Evolutionary conservation across 345 rosid species (phyloP).

Genomic region (Eucalyptus erythrocorys): DNA sequence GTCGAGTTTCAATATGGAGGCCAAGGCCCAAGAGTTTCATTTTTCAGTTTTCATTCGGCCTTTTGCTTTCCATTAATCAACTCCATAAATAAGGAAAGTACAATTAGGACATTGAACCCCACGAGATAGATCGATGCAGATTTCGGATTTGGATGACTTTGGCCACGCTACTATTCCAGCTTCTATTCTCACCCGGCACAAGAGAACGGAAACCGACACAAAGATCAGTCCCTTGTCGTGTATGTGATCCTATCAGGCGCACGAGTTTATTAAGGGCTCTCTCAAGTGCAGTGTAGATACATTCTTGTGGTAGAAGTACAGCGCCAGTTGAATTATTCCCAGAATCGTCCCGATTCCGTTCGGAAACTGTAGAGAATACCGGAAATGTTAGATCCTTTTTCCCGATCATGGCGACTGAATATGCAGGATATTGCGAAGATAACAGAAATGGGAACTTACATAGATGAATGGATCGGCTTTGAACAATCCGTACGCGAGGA

Average conservation of each 20-base stretch:
- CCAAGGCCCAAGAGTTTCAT: neutral
- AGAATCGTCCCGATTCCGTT: conserved; percentile 41
- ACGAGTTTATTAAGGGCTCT: conserved; percentile 8
- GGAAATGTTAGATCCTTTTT: neutral
- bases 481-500: conserved; percentile 24
- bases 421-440: neutral
- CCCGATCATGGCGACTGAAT: neutral
- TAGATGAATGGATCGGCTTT: conserved; percentile 28
- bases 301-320: conserved; percentile 18
- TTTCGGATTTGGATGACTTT: neutral
- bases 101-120: neutral
- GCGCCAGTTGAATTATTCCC: conserved; percentile 19
- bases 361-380: conserved; percentile 11
- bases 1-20: neutral
- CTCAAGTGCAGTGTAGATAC: conserved; percentile 2
- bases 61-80: neutral
- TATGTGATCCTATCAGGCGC: neutral
- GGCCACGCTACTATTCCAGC: neutral
- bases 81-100: fast-evolving
- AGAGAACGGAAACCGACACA: neutral
- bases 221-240: neutral
- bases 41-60: neutral
- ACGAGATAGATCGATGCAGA: neutral
- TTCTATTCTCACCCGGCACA: neutral
- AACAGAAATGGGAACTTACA: conserved; percentile 6